These are phyloP conservation scores for Fusarium setosum DNA, from an alignment of 2,329 filamentous ascomycete genomes.

Conservation along the genomic window DNA sequence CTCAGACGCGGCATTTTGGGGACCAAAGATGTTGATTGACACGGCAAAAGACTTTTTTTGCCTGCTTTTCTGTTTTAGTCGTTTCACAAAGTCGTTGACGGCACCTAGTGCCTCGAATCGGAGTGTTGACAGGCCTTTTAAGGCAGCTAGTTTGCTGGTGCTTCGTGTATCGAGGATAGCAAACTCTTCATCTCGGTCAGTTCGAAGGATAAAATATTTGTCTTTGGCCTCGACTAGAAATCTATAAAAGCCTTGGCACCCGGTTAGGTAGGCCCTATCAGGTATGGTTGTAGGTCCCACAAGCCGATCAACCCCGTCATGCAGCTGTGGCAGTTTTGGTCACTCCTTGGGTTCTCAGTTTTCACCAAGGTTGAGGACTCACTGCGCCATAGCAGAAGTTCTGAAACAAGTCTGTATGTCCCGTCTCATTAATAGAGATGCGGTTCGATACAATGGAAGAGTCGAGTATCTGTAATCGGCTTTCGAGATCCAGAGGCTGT, in stretches of 20 bases:
- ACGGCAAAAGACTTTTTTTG: background rate
- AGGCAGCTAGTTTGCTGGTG: background rate
- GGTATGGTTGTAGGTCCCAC: background rate
- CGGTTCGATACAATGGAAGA: background rate
- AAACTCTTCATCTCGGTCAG: background rate
- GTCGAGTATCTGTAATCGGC: background rate
- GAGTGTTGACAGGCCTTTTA: background rate
- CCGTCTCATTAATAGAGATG: background rate
- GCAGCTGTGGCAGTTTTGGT: background rate
- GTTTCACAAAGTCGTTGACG: background rate
- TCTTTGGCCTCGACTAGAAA: background rate
- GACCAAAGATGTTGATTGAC: conserved; percentile 11
- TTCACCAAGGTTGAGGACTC: background rate
- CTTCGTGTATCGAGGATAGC: conserved; percentile 1
- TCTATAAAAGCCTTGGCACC: background rate
- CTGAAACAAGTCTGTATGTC: background rate
- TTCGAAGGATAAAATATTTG: background rate
- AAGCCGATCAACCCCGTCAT: background rate
- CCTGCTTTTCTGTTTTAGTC: background rate
- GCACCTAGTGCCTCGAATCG: background rate
- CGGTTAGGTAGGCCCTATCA: background rate
- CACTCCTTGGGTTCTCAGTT: too few relatives aligned
- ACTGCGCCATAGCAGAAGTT: conserved; percentile 13
- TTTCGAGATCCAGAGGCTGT: background rate
- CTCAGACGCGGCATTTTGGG: background rate